Evolutionary conservation across 805 yeast genomes (phyloP).

Genomic region (Hanseniaspora hatyaiensis): DNA sequence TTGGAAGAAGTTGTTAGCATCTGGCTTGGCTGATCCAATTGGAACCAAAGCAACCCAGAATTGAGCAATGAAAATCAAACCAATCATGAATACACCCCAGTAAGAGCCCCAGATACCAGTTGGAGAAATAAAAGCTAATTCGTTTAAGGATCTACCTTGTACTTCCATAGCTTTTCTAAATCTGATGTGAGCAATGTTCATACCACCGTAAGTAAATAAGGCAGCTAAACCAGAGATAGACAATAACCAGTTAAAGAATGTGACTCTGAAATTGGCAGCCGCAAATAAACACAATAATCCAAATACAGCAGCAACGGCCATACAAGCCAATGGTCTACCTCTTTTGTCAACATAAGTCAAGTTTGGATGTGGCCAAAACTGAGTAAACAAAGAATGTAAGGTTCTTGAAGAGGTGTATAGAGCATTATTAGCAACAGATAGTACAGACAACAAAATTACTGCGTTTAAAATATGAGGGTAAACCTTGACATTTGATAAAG

Average conservation of each 20-base stretch:
- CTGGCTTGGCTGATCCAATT: slow-evolving; percentile 30
- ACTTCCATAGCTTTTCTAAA: slow-evolving; percentile 53
- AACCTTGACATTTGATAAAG: slow-evolving; percentile 29
- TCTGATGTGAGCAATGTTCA: slow-evolving; percentile 51
- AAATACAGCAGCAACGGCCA: slow-evolving; percentile 44
- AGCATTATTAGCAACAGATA: slow-evolving; percentile 58
- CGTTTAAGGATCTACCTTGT: slow-evolving; percentile 37
- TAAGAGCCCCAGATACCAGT: slow-evolving; percentile 42
- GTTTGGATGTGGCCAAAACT: slow-evolving; percentile 40
- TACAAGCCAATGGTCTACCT: slow-evolving; percentile 55
- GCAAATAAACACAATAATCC: slow-evolving; percentile 53
- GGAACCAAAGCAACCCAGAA: slow-evolving; percentile 58
- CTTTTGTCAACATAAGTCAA: slow-evolving; percentile 38
- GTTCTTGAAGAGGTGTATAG: slow-evolving; percentile 61
- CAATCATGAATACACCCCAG: slow-evolving; percentile 38
- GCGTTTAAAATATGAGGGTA: slow-evolving; percentile 41
- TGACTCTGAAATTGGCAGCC: slow-evolving; percentile 43
- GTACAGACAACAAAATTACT: slow-evolving; percentile 37
- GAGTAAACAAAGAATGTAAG: slow-evolving; percentile 46
- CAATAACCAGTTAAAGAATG: slow-evolving; percentile 58
- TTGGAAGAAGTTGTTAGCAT: slow-evolving; percentile 37
- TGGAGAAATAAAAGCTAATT: slow-evolving; percentile 41
- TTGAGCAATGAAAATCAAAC: slow-evolving; percentile 43
- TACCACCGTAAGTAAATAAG: slow-evolving; percentile 58
- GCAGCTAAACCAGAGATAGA: slow-evolving; percentile 69